Base-by-base conservation (phyloP, 768 basidiomycete genomes). In the Suillus occidentalis region DNA sequence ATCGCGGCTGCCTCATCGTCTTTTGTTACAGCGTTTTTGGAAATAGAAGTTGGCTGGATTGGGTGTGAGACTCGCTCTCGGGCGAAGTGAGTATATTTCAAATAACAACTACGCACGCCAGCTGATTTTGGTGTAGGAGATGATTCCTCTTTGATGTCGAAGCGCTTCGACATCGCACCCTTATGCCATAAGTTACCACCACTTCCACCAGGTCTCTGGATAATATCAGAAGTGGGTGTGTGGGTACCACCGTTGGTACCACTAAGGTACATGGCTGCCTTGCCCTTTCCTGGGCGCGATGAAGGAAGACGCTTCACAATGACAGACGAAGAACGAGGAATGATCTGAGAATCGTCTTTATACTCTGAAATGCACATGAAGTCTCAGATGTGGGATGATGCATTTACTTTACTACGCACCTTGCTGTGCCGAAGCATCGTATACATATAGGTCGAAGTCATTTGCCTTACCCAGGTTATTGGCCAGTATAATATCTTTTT, bases 381-480 rank as follows among this genome's bases (percentile, higher is more conserved):
- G 39, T 22, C 49, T 69, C 37, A 67, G 22, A 52, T 62, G 9
- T 47, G n/a, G 57, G 49, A 49, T 22, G 31, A 62, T 39, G 45
- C 22, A 55, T 42, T 10, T 50, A 55, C 25, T 13, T 10, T 50
- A 55, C 25, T 13, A 63, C 78, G 63, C 72, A 97, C 97, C 97
- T 87, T 99, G 94, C 66, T 92, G 91, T 9, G 91, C 89, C 42
- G 90, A 87, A 56, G 87, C 80, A 73, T 98, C 95, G 75, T 88
- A 91, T 45, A 99, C 83, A 61, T 87, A 86, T 31, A 99, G 85
- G 79, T 99, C 97, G 82, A 99, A 98, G 75, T 99, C 97, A 74
- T 91, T 94, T 65, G 94, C 95, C 84, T 95, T 96, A 81, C 90
- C 91, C 80, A 99, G 88, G 76, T 91, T 95, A 76, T 98, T 98